Base-by-base conservation (phyloP, 2,329 filamentous ascomycete genomes). In the Stachybotrys chartarum region DNA sequence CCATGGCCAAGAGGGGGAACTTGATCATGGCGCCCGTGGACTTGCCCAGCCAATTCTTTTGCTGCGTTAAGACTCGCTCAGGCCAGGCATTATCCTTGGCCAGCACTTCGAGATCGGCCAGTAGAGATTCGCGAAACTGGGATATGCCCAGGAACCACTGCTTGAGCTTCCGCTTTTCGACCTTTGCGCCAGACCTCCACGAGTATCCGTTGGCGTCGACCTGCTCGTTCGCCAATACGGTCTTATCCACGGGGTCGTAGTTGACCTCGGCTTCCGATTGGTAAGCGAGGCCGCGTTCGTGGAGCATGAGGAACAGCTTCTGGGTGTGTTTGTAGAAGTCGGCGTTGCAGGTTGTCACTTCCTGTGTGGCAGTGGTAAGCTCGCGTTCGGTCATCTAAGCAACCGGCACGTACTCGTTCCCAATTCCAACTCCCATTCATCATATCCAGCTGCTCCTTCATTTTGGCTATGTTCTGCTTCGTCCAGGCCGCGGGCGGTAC, bases 121-220 rank as follows among this genome's bases (percentile, higher is more conserved):
- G 74, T 7, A 96, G 74, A 5, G 82, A 77, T 54, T 93, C 85
- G 58, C 88, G 84, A 65, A 89, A 94, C 51, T 83, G 81, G 4
- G 90, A 93, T 64, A 94, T 95, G 59, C 85, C 85, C 60, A 96
- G 83, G 68, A 95, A 96, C 91, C 91, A 96, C 70, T 96, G 91
- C 71, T 88, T 90, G 51, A 95, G 76, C 61, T 83, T 82, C 57
- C 83, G 77, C 72, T 91, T 88, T 71, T 94, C 87, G 17, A 95
- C 90, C 67, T 88, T 86, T 52, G 89, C 91, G 10, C 91, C 91
- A 1, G 90, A 94, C 55, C 91, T 83, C 91, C 91, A 96, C 2
- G 91, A 96, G 63, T 78, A 83, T 35, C 91, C 91, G 65, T 90
- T 87, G 52, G 87, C 80, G 67, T 95, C 90, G n/a, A 96, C 90